Evolutionary conservation across 495 filamentous ascomycete species (phyloP).

Genomic region (Darksidea phi): DNA sequence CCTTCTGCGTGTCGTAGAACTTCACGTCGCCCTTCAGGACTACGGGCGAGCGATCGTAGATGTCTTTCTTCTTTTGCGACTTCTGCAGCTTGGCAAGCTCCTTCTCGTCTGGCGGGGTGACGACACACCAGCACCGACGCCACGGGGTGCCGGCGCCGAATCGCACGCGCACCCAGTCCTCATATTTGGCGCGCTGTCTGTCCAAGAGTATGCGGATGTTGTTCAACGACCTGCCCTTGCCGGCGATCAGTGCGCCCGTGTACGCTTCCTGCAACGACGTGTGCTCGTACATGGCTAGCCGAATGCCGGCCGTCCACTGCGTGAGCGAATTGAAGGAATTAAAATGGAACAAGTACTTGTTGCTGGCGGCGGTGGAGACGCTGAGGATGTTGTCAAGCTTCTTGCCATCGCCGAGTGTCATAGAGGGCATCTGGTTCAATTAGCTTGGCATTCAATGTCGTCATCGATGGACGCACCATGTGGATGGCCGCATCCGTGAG

Average conservation of each 20-base stretch:
- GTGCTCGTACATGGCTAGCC: slow-evolving; percentile 93
- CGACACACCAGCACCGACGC: slow-evolving; percentile 94
- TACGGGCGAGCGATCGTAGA: slow-evolving; percentile 68
- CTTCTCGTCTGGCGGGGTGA: slow-evolving; percentile 89
- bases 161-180: slow-evolving; percentile 93
- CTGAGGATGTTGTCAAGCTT: slow-evolving; percentile 91
- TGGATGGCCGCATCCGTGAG: slow-evolving; percentile 95
- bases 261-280: slow-evolving; percentile 93
- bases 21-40: slow-evolving; percentile 82
- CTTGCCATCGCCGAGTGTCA: slow-evolving; percentile 70
- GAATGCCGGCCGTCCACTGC: slow-evolving; percentile 94
- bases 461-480: slow-evolving; percentile 62
- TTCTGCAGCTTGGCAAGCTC: slow-evolving; percentile 80
- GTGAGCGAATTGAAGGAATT: slow-evolving; percentile 89
- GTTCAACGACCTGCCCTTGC: slow-evolving; percentile 85
- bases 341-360: slow-evolving; percentile 93
- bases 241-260: slow-evolving; percentile 91
- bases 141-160: slow-evolving; percentile 97
- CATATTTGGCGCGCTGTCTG: slow-evolving; percentile 67
- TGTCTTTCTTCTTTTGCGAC: slow-evolving; percentile 76
- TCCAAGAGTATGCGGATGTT: slow-evolving; percentile 85
- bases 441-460: slow-evolving; percentile 13
- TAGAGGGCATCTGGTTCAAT: slow-evolving; percentile 65
- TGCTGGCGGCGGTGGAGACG: slow-evolving; percentile 90
- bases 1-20: slow-evolving; percentile 87